Evolutionary conservation across 495 filamentous ascomycete species (phyloP).

Genomic region (Neurospora sp.): DNA sequence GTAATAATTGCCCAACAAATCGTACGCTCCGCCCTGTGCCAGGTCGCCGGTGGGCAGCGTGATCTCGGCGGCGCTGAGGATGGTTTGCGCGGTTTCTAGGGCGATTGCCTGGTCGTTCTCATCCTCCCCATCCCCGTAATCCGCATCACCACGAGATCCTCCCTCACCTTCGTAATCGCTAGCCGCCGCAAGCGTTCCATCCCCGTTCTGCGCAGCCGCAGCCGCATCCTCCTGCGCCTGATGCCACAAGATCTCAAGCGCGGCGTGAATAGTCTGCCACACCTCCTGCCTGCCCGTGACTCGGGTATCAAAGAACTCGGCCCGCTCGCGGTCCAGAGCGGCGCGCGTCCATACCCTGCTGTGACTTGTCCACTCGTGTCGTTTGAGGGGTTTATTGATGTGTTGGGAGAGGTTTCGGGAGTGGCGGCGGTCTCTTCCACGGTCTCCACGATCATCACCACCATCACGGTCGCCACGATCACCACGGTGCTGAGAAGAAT

Average conservation of each 20-base stretch:
- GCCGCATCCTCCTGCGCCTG: constrained; percentile 13
- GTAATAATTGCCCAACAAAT: constrained; percentile 67
- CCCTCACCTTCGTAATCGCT: constrained; percentile 15
- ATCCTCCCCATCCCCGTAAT: neutral
- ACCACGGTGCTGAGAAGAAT: neutral
- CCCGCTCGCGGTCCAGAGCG: constrained; percentile 35
- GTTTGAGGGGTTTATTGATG: constrained; percentile 39
- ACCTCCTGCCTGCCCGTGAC: constrained; percentile 66
- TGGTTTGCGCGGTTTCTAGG: constrained; percentile 65
- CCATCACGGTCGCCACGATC: neutral
- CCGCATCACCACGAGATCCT: constrained; percentile 2
- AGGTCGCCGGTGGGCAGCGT: constrained; percentile 70
- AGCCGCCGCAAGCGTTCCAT: constrained; percentile 1
- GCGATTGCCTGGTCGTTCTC: constrained; percentile 24
- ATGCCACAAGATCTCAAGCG: constrained; percentile 51
- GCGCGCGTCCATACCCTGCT: constrained; percentile 35
- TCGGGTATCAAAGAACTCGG: constrained; percentile 75
- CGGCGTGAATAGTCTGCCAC: constrained; percentile 63
- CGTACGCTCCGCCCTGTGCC: constrained; percentile 59
- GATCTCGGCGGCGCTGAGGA: constrained; percentile 66
- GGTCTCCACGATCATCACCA: neutral
- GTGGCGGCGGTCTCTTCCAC: constrained; percentile 7
- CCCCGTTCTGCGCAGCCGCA: constrained; percentile 9
- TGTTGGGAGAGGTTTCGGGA: constrained; percentile 26
- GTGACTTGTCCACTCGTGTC: constrained; percentile 37